Conservation (phyloP, 1,139 yeast genomes). For the Sugiyamaella pinicola region DNA sequence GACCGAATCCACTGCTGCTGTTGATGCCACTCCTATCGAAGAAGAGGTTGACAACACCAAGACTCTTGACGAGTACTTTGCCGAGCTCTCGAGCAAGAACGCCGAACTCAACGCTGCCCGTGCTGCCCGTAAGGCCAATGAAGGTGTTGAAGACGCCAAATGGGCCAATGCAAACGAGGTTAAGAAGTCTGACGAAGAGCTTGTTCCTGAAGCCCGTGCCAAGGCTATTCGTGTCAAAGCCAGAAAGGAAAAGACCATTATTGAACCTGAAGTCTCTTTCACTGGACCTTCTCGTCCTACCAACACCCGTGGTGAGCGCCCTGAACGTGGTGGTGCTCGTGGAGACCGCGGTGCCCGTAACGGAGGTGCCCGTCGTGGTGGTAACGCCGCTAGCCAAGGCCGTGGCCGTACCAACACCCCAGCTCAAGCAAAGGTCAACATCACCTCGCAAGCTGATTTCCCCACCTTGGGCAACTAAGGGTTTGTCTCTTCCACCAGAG, state of each 20-base stretch:
- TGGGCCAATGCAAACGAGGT: constrained; percentile 46
- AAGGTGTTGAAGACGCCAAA: constrained; percentile 57
- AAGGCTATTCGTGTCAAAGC: constrained; percentile 51
- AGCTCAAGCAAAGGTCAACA: constrained; percentile 32
- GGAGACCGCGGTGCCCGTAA: constrained; percentile 33
- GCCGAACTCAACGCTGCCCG: constrained; percentile 47
- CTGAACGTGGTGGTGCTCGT: constrained; percentile 39
- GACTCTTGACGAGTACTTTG: constrained; percentile 74
- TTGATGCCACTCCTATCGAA: constrained; percentile 43
- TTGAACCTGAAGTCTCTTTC: constrained; percentile 64
- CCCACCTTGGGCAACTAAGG: constrained; percentile 40
- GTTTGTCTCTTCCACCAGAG: constrained; percentile 6
- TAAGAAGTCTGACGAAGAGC: constrained; percentile 48
- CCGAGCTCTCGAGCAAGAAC: constrained; percentile 57
- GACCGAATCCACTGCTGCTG: constrained; percentile 46
- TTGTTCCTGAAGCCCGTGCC: constrained; percentile 55
- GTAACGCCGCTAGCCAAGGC: constrained; percentile 29
- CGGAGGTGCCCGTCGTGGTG: constrained; percentile 38
- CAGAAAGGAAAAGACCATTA: constrained; percentile 65
- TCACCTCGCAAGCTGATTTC: constrained; percentile 38
- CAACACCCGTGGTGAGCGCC: constrained; percentile 36
- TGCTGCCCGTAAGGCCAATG: constrained; percentile 57
- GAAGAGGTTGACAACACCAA: constrained; percentile 44
- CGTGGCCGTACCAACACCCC: constrained; percentile 39
- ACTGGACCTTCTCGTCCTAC: constrained; percentile 47